Base-by-base conservation (phyloP, 139 green algal genomes). In the Chlorella sp. region DNA sequence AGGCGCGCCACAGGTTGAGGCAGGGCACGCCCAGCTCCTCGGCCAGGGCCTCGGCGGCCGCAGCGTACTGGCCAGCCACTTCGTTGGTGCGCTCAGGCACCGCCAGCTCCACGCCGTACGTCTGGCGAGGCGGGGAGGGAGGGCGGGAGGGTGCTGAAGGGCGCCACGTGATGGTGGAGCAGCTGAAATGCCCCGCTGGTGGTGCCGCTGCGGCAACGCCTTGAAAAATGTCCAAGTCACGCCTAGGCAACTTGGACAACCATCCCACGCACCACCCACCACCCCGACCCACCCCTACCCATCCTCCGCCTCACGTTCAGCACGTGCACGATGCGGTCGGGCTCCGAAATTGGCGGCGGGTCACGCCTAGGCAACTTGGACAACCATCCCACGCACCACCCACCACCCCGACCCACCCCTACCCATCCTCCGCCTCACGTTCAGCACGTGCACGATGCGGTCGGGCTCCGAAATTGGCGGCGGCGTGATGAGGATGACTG, bases 401-500 rank as follows among this genome's bases (percentile, higher is more conserved):
- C 67, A 34, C 34, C 34, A 30, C 32, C 67, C 67, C 1, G 22
- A 2, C 36, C 1, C 38, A 51, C 19, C 36, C 1, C 22, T 40
- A 32, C 36, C 51, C 51, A 20, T 26, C 51, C 14, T 3, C 11
- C 34, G 0, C 24, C 62, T 30, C 58, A 86, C 70, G 51, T 80
- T 69, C 8, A 84, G 51, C 41, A 94, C 90, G 68, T 91, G 85
- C 41, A 60, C 82, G 32, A 95, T 81, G 19, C 94, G 91, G 16
- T 83, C 91, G 14, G 86, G 60, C 67, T 96, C 92, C 36, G 88
- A 81, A 16, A 98, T 88, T 2, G 95, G 94, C 1, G 94, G 93
- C 9, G 94, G 93, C 8, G 94, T 95, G 62, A 98, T 90, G 17
- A 98, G 74, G 56, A 97, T 32, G 0, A 96, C 86, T 26, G 80